These are phyloP conservation scores for Aspergillus steynii DNA, from an alignment of 495 filamentous ascomycete genomes.

Conservation along the genomic window DNA sequence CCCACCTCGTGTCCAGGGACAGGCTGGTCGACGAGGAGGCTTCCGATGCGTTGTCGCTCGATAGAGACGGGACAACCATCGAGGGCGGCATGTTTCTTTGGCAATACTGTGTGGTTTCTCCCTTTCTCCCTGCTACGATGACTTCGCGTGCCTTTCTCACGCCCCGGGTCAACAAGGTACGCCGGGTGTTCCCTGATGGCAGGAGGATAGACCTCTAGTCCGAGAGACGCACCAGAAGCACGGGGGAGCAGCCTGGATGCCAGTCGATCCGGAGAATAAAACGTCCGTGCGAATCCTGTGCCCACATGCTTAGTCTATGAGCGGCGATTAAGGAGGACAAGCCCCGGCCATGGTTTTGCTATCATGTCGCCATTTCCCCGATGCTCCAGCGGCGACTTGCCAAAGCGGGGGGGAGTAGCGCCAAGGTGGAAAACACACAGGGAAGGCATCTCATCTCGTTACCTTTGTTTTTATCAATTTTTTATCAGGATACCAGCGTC, in stretches of 20 bases:
- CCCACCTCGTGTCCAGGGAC: slow-evolving; percentile 22
- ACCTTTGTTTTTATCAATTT: neutral
- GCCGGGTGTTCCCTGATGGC: neutral
- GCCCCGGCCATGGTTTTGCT: slow-evolving; percentile 13
- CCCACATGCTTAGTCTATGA: slow-evolving; percentile 24
- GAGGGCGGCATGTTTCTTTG: slow-evolving; percentile 10
- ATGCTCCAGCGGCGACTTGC: neutral
- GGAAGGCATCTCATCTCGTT: neutral
- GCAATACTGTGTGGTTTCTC: neutral
- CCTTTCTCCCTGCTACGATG: neutral
- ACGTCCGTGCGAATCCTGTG: slow-evolving; percentile 18
- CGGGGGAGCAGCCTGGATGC: slow-evolving; percentile 13
- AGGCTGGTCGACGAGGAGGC: slow-evolving; percentile 18
- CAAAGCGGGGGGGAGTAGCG: neutral
- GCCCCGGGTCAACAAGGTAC: neutral
- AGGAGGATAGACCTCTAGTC: neutral
- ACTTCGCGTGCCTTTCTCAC: slow-evolving; percentile 2
- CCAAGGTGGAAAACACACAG: neutral
- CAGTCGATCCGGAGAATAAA: slow-evolving; percentile 12
- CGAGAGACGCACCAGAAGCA: neutral
- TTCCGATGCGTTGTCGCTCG: slow-evolving; percentile 19
- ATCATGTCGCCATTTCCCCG: neutral
- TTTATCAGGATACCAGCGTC: neutral
- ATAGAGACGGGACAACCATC: slow-evolving; percentile 24
- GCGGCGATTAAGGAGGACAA: slow-evolving; percentile 15